Conservation (phyloP, 148 eudicot species). For the Chenopodium quinoa region DNA sequence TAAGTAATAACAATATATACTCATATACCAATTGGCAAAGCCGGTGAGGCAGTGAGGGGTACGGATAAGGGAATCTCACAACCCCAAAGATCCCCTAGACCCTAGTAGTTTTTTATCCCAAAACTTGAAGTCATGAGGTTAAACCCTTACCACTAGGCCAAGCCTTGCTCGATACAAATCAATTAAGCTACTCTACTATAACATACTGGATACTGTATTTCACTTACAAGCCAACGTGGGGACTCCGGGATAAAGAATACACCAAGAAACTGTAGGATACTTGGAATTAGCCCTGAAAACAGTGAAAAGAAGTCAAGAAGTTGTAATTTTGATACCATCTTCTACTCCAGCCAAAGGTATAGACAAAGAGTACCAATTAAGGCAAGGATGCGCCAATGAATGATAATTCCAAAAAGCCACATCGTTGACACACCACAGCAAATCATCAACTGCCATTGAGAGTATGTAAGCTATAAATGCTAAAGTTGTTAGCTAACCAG, state of each 20-base stretch:
- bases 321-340: not conserved
- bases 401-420: slow-evolving; percentile 53
- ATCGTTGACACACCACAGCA: slow-evolving; percentile 58
- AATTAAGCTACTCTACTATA: no score
- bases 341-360: not conserved
- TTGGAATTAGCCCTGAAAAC: slow-evolving; percentile 57
- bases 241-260: slow-evolving; percentile 74
- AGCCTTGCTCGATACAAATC: no score
- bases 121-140: no score
- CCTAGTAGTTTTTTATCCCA: no score
- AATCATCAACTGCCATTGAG: slow-evolving; percentile 60
- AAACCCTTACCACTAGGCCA: no score
- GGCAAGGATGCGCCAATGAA: slow-evolving; percentile 63
- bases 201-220: not conserved
- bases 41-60: no score
- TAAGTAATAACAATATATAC: not conserved
- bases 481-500: not conserved
- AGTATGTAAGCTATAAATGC: slow-evolving; percentile 1
- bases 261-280: slow-evolving; percentile 55
- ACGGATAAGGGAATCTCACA: no score
- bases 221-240: slow-evolving; percentile 76
- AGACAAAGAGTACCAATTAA: slow-evolving; percentile 39
- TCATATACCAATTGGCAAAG: no score
- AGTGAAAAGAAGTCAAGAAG: slow-evolving; percentile 29
- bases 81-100: no score